These are phyloP conservation scores for Plenodomus lindquistii DNA, from an alignment of 2,329 filamentous ascomycete genomes.

Conservation along the genomic window DNA sequence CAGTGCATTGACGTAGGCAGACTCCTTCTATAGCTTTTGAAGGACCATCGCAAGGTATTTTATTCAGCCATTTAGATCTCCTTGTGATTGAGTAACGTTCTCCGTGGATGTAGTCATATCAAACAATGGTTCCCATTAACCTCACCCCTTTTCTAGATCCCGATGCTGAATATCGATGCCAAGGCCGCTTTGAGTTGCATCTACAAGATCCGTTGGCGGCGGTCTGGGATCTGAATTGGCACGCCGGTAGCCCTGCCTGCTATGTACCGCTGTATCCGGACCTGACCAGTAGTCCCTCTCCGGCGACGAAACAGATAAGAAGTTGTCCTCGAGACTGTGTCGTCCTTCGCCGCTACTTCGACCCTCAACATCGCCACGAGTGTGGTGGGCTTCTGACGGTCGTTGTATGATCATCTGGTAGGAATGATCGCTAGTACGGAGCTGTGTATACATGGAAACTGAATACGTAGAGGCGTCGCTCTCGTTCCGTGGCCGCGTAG, in stretches of 20 bases:
- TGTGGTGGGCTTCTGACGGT: conserved; percentile 13
- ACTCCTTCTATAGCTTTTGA: no score
- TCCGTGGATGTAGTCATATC: neutral
- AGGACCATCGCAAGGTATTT: no score
- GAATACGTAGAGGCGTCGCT: conserved; percentile 14
- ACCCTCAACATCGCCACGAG: conserved; percentile 2
- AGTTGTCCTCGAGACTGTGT: neutral
- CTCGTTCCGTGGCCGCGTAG: conserved; percentile 11
- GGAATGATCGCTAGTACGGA: conserved; percentile 10
- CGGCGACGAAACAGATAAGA: neutral
- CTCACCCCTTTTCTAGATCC: conserved; percentile 9
- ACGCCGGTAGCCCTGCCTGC: conserved; percentile 13
- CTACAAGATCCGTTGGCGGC: conserved; percentile 6
- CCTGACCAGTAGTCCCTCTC: conserved; percentile 7
- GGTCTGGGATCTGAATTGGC: conserved; percentile 17
- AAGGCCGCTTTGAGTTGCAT: conserved; percentile 2
- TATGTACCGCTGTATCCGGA: conserved; percentile 7
- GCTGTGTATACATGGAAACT: neutral
- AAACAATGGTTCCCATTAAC: neutral
- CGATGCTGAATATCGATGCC: conserved; percentile 8
- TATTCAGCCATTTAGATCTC: no score
- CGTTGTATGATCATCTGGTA: conserved; percentile 8
- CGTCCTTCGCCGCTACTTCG: conserved; percentile 6
- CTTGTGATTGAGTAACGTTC: no score
- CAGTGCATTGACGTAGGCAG: no score